These are phyloP conservation scores for Verticillium nubilum DNA, from an alignment of 2,329 filamentous ascomycete species.

Conservation along the genomic window DNA sequence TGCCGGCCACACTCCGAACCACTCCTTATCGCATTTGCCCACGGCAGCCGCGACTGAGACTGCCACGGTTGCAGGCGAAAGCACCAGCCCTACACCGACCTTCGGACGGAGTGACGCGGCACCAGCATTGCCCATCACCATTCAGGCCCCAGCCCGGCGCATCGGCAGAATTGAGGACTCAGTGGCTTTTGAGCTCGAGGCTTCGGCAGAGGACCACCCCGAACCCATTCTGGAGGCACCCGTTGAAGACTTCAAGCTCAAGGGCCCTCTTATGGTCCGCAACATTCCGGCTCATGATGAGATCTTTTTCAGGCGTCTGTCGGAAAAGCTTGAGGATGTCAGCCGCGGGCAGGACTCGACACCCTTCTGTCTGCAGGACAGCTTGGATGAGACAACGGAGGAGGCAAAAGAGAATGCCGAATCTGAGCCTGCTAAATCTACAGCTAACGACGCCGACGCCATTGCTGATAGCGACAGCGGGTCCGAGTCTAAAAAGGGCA, in stretches of 20 bases:
- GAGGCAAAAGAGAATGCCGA: constrained; percentile 9
- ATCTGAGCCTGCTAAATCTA: constrained; percentile 7
- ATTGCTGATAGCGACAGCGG: constrained; percentile 13
- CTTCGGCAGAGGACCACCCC: constrained; percentile 14
- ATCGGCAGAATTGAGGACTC: constrained; percentile 1
- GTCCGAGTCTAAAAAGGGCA: constrained; percentile 5
- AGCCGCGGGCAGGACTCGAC: constrained; percentile 39
- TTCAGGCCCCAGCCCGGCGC: constrained; percentile 1
- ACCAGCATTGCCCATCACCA: constrained; percentile 6
- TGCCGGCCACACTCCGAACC: constrained; percentile 58
- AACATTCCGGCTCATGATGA: constrained; percentile 53
- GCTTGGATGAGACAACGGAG: constrained; percentile 21
- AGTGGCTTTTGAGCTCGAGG: constrained; percentile 1
- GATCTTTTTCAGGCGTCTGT: constrained; percentile 43
- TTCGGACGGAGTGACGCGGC: constrained; percentile 18
- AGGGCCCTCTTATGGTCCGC: constrained; percentile 47
- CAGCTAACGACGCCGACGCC: constrained; percentile 7
- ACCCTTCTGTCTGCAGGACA: constrained; percentile 34
- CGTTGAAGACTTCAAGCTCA: constrained; percentile 39
- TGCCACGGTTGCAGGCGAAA: constrained; percentile 31
- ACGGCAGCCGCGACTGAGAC: constrained; percentile 36
- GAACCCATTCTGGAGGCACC: constrained; percentile 27
- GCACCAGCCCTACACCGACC: constrained; percentile 28
- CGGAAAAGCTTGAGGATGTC: constrained; percentile 46
- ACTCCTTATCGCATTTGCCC: constrained; percentile 48